These are phyloP conservation scores for Phytophthora sp. DNA, from an alignment of 352 stramenopile genomes.

Conservation along the genomic window DNA sequence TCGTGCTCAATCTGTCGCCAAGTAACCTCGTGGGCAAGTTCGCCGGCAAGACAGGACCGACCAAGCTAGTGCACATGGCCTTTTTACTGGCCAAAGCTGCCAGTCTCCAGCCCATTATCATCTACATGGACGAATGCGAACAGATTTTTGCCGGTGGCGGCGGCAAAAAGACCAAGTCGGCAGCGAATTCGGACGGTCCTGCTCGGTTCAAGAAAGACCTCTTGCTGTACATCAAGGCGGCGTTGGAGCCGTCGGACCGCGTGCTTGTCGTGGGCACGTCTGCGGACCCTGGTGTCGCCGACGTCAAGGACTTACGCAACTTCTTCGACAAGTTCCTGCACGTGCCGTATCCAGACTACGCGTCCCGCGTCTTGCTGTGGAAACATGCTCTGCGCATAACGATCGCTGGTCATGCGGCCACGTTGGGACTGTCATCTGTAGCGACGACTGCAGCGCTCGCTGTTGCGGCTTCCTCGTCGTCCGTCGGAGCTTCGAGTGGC, in stretches of 20 bases:
- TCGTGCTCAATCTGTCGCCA: constrained; percentile 95
- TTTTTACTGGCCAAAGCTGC: constrained; percentile 91
- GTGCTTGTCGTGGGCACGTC: constrained; percentile 92
- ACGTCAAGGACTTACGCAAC: constrained; percentile 87
- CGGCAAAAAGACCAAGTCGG: constrained; percentile 82
- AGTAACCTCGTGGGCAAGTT: constrained; percentile 95
- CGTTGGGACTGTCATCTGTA: constrained; percentile 29
- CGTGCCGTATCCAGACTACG: constrained; percentile 92
- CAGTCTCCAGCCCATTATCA: constrained; percentile 88
- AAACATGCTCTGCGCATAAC: constrained; percentile 69
- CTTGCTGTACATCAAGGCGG: constrained; percentile 92
- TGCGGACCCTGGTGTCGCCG: constrained; percentile 80
- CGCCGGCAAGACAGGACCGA: constrained; percentile 87
- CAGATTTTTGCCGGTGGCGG: constrained; percentile 83
- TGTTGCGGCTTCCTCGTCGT: constrained; percentile 29
- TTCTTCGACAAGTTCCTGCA: constrained; percentile 95
- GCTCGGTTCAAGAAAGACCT: constrained; percentile 95
- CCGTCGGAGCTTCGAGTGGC: background rate
- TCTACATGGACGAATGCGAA: constrained; percentile 95
- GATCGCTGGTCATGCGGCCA: constrained; percentile 46
- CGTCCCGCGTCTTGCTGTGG: constrained; percentile 91
- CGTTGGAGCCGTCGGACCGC: constrained; percentile 87
- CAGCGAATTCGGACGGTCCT: constrained; percentile 66
- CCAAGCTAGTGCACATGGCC: constrained; percentile 95
- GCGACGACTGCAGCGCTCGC: constrained; percentile 30